Evolutionary conservation across 495 filamentous ascomycete species (phyloP), one percentile per base, ranked within the genome.

Genomic region (Penicillium diatomitis): DNA sequence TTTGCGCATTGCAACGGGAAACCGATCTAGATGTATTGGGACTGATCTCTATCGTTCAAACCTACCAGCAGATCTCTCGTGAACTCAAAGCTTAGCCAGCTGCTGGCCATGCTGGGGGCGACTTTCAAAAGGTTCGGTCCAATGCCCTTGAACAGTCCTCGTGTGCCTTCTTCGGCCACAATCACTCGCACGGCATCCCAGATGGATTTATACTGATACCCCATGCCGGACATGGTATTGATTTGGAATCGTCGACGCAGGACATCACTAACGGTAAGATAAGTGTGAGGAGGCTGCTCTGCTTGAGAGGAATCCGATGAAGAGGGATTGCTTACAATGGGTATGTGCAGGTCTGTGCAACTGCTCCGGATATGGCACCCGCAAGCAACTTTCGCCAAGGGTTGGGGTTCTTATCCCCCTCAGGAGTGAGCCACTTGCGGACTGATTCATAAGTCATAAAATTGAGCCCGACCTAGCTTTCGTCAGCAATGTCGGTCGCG

Each of bases 221-320:
- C 94, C 82, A 98, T 90, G n/a, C 91, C 91, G 29, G 83, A 87
- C 92, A 98, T 98, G 43, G 90, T 97, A 63, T 98, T 98, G 69
- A 98, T 95, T 57, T 98, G 92, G 60, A 98, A 98, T 31, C 92
- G 79, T 43, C 92, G 82, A 11, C 92, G 86, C n/a, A 98, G 77
- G 1, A 98, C 94, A 67, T 96, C 90, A 60, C 89, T 94, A 50
- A 28, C 5, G 9, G 8, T 20, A 34, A 8, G 28, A 8, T 36
- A 8, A 47, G 37, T 31, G 12, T 32, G 30, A 31, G 5, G 3
- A 5, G 10, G 4, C 10, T 32, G 6, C 32, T 3, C 10, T 12
- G 34, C 2, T 34, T 31, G 28, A n/a, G 5, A 29, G n/a, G 10
- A 4, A 8, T 41, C 9, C 11, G 28, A 32, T n/a, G 42, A 30